Conservation (phyloP, 129 eudicot species). For the Centaurea solstitialis region DNA sequence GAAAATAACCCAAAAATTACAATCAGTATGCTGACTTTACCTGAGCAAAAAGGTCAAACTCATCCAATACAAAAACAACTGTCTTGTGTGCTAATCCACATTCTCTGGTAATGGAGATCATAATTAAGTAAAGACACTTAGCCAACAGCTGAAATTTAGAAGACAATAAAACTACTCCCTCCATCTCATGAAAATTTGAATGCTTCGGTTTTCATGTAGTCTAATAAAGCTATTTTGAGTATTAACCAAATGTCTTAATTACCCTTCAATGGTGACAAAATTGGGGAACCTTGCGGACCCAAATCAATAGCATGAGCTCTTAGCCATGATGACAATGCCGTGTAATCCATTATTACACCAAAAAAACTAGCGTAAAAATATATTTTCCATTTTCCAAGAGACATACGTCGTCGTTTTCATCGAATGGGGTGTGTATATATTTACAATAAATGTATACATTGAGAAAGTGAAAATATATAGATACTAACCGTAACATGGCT, state of each 20-base stretch:
- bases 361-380: background rate
- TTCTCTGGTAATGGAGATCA: conserved; percentile 53
- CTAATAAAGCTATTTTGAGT: background rate
- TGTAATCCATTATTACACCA: background rate
- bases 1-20: background rate
- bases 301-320: background rate
- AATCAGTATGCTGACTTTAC: conserved; percentile 29
- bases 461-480: background rate
- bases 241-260: background rate
- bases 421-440: background rate
- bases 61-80: conserved; percentile 75
- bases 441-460: background rate
- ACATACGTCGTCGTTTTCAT: background rate
- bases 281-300: background rate
- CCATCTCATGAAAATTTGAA: background rate
- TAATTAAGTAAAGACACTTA: conserved; percentile 6
- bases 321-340: background rate
- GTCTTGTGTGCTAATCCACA: conserved; percentile 99
- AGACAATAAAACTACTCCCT: background rate
- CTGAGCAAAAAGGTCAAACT: conserved; percentile 95
- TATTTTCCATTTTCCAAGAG: background rate
- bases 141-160: background rate
- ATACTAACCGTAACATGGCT: conserved; percentile 73
- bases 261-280: background rate
- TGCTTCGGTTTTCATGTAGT: background rate